Conservation (phyloP, 1,139 yeast species). For the Protomyces pachydermus region DNA sequence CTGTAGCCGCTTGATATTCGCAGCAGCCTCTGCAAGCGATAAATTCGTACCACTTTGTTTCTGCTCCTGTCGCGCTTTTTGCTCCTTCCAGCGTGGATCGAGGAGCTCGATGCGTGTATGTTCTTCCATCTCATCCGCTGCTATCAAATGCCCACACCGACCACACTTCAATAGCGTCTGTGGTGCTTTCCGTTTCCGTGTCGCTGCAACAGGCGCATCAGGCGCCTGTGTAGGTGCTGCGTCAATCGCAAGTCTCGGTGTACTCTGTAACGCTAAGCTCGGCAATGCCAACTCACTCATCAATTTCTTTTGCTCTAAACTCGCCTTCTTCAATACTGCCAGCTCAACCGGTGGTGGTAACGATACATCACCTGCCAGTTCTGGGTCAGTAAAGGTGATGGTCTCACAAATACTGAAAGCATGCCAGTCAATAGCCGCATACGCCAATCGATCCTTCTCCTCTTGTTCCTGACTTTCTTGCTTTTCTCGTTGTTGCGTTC, state of each 20-base stretch:
- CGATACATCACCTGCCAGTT: constrained; percentile 49
- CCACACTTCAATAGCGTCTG: constrained; percentile 43
- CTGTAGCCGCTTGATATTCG: constrained; percentile 63
- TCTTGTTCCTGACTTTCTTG: constrained; percentile 39
- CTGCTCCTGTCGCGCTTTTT: constrained; percentile 56
- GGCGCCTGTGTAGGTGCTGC: constrained; percentile 31
- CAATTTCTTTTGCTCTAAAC: constrained; percentile 49
- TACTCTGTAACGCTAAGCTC: constrained; percentile 29
- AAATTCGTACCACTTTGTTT: constrained; percentile 62
- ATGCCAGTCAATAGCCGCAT: constrained; percentile 83
- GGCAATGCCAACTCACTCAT: constrained; percentile 32
- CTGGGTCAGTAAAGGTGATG: constrained; percentile 62
- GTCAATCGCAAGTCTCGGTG: constrained; percentile 31
- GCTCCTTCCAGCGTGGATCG: constrained; percentile 74
- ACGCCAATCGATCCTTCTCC: constrained; percentile 48
- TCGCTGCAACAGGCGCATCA: constrained; percentile 25
- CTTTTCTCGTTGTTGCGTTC: constrained; percentile 42
- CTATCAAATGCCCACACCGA: constrained; percentile 66
- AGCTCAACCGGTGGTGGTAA: constrained; percentile 58
- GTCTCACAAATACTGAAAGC: constrained; percentile 69
- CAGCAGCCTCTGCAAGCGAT: constrained; percentile 64
- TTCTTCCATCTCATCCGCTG: constrained; percentile 65
- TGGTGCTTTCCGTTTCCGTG: constrained; percentile 29
- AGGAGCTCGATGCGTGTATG: constrained; percentile 68
- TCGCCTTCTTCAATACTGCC: constrained; percentile 57